Evolutionary conservation across 2,329 filamentous ascomycete genomes (phyloP), one percentile per base, ranked within the genome.

Genomic region (Thermochaetoides dissita): DNA sequence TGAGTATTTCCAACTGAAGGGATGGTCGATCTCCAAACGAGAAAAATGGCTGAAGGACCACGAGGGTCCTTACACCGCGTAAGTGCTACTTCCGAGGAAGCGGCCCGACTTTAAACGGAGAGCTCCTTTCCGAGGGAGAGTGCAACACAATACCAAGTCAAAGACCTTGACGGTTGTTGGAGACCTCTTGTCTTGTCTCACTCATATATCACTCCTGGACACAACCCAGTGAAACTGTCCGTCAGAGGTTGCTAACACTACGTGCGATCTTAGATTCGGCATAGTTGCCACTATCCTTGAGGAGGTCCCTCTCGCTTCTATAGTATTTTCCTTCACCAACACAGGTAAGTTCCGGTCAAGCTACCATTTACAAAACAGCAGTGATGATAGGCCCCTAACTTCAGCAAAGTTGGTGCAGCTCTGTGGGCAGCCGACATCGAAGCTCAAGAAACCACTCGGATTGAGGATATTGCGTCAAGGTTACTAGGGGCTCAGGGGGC

Each of bases 371-470:
- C 17, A 24, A 24, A 24, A 24, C 17, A 24, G 17, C 17, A 24
- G 17, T 24, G 17, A n/a, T 38, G 8, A 12, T 30, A 7, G 17
- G 24, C 10, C 12, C 24, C 28, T 38, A 30, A 36, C 30, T n/a
- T 11, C 28, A 8, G 10, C 17, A 24, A n/a, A 79, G 86, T 94
- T 45, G 89, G 87, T 7, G 89, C 88, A 41, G 89, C 89, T 7
- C 65, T 96, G n/a, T 95, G 87, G 87, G 88, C 89, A 34, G 84
- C 85, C 11, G 87, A 93, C 59, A 74, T 93, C 45, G 86, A 93
- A 59, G 59, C 62, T 29, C 68, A 69, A 51, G 63, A 66, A 43
- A 66, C 61, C 8, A 58, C 61, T 34, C 72, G 73, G 67, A 63
- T 64, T 8, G 56, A 63, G 40, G 61, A 64, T 46, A 73, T 69